Conservation (phyloP, 2,329 filamentous ascomycete species). For the Aurifilum marmelostoma region DNA sequence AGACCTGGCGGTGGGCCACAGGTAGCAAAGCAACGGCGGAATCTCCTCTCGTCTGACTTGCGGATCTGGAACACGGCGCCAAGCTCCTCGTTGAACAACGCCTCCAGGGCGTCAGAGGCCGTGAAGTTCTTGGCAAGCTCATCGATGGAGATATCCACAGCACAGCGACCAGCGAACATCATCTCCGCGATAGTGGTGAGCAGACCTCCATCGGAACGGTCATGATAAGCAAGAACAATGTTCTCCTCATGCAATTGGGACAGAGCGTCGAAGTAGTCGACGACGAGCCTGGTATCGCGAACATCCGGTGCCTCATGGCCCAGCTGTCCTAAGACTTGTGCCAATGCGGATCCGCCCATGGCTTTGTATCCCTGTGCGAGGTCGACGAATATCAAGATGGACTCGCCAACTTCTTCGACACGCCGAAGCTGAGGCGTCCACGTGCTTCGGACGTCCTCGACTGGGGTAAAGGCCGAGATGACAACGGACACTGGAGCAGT, state of each 20-base stretch:
- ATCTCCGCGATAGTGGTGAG: slow-evolving; percentile 92
- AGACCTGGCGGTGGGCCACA: slow-evolving; percentile 81
- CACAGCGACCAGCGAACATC: slow-evolving; percentile 96
- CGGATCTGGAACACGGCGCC: slow-evolving; percentile 95
- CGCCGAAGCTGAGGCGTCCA: slow-evolving; percentile 91
- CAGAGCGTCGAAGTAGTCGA: slow-evolving; percentile 90
- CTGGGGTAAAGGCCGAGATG: slow-evolving; percentile 86
- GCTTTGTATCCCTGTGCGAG: slow-evolving; percentile 79
- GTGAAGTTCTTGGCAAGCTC: slow-evolving; percentile 66
- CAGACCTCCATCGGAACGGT: slow-evolving; percentile 89
- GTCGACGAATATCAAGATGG: slow-evolving; percentile 87
- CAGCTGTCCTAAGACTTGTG: slow-evolving; percentile 85
- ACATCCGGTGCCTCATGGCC: slow-evolving; percentile 87
- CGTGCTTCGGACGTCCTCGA: slow-evolving; percentile 79
- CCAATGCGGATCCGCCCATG: slow-evolving; percentile 87
- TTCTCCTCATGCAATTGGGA: slow-evolving; percentile 62
- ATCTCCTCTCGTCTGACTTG: slow-evolving; percentile 80
- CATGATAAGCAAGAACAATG: slow-evolving; percentile 88
- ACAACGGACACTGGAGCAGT: slow-evolving; percentile 90
- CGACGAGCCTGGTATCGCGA: slow-evolving; percentile 76
- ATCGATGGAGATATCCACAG: slow-evolving; percentile 83
- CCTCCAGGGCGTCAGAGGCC: slow-evolving; percentile 68
- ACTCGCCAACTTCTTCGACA: slow-evolving; percentile 85
- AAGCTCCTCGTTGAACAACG: slow-evolving; percentile 94
- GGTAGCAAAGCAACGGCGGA: slow-evolving; percentile 88